A percentile compares a stretch with the other conserved stretches of the same genome.
Evolutionary conservation across 768 basidiomycete genomes (phyloP).

Genomic region (Lactifluus subvellereus): DNA sequence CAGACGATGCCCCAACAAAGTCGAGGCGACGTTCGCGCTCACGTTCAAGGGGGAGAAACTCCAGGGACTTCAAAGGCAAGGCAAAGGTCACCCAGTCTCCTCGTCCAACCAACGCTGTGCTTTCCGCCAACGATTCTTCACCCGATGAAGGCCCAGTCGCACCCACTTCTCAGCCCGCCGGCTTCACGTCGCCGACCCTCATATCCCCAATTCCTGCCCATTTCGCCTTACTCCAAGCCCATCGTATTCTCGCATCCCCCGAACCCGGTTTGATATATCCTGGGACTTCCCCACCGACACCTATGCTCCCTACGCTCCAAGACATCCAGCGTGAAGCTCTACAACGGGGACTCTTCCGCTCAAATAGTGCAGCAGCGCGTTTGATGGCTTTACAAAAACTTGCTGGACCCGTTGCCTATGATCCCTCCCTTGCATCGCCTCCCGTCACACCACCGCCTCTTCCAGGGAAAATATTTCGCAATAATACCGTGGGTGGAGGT

Average conservation of each 20-base stretch:
- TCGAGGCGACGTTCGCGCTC: constrained; percentile 71
- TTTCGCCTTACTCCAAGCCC: constrained; percentile 31
- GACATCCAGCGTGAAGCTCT: constrained; percentile 52
- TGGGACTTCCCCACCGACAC: constrained; percentile 60
- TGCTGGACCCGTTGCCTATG: constrained; percentile 63
- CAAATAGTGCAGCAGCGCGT: constrained; percentile 82
- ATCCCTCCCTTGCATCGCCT: constrained; percentile 47
- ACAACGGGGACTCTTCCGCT: constrained; percentile 64
- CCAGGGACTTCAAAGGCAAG: constrained; percentile 61
- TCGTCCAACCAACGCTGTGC: constrained; percentile 38
- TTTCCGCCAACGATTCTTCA: constrained; percentile 60
- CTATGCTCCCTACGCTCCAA: constrained; percentile 68
- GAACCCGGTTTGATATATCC: constrained; percentile 56
- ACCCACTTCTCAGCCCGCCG: constrained; percentile 22
- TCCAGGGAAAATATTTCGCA: constrained; percentile 43
- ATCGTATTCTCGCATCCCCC: constrained; percentile 33
- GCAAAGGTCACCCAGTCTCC: constrained; percentile 36
- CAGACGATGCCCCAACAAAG: constrained; percentile 30
- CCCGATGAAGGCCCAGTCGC: constrained; percentile 42
- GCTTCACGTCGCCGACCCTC: constrained; percentile 32
- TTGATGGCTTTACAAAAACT: constrained; percentile 80
- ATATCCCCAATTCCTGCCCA: constrained; percentile 54
- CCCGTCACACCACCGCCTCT: constrained; percentile 43
- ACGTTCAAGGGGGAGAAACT: constrained; percentile 52
- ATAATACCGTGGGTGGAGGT: constrained; percentile 77